phyloP scores from a whole-genome alignment of 2,329 filamentous ascomycete genomes.

The Didymella pomorum region DNA sequence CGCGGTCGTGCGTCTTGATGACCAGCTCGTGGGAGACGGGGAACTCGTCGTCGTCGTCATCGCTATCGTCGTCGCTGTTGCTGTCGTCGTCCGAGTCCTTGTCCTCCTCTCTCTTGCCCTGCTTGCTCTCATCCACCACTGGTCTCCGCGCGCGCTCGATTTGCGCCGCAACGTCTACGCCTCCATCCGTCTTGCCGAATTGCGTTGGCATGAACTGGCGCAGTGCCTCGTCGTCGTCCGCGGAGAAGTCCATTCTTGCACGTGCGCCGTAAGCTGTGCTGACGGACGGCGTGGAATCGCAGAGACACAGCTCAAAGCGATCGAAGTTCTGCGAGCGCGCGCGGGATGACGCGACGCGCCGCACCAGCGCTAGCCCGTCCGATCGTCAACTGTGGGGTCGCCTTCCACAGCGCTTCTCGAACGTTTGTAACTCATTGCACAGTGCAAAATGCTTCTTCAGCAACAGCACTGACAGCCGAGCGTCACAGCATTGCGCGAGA shows the following conservation, averaged over 20 bases:
- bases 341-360: slow-evolving; percentile 19
- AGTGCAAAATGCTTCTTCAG: not conserved
- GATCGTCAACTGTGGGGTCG: not conserved
- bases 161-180: slow-evolving; percentile 78
- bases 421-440: slow-evolving; percentile 3
- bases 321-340: slow-evolving; percentile 6
- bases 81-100: slow-evolving; percentile 56
- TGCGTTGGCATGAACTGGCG: slow-evolving; percentile 79
- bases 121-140: slow-evolving; percentile 51
- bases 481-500: not conserved
- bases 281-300: not conserved
- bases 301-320: slow-evolving; percentile 5
- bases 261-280: slow-evolving; percentile 9
- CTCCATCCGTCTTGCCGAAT: slow-evolving; percentile 83
- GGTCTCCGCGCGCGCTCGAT: slow-evolving; percentile 78
- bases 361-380: slow-evolving; percentile 7
- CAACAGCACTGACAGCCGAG: not conserved
- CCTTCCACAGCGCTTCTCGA: not conserved
- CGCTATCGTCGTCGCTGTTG: slow-evolving; percentile 62
- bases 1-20: slow-evolving; percentile 88
- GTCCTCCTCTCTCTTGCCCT: slow-evolving; percentile 40
- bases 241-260: slow-evolving; percentile 39
- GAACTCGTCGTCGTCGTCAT: slow-evolving; percentile 85
- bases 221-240: slow-evolving; percentile 70
- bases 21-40: slow-evolving; percentile 93